Evolutionary conservation across 2,329 filamentous ascomycete genomes (phyloP).

Genomic region (Phialophora verrucosa): DNA sequence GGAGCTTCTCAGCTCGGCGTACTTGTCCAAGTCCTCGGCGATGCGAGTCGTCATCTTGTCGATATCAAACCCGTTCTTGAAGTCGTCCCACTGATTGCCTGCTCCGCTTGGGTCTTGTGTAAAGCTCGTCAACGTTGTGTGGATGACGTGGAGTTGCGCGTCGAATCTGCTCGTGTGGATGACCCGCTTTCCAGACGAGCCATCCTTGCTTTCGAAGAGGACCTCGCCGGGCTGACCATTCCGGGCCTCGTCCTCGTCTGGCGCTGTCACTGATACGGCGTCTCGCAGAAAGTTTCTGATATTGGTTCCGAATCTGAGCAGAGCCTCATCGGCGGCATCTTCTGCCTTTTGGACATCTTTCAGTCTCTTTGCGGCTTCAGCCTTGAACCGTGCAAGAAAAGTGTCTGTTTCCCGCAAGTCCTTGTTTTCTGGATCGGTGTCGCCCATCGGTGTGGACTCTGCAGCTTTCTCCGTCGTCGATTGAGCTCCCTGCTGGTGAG

Average conservation of each 20-base stretch:
- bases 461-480: conserved; percentile 41
- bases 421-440: conserved; percentile 42
- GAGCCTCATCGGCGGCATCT: conserved; percentile 92
- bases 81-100: conserved; percentile 67
- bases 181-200: conserved; percentile 81
- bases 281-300: conserved; percentile 88
- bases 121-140: conserved; percentile 82
- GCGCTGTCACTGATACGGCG: conserved; percentile 85
- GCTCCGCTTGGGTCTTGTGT: conserved; percentile 71
- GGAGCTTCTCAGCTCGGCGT: conserved; percentile 79
- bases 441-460: conserved; percentile 35
- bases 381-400: conserved; percentile 76
- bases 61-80: conserved; percentile 76
- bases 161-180: conserved; percentile 95
- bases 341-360: conserved; percentile 91
- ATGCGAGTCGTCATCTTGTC: conserved; percentile 86
- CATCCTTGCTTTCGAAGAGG: conserved; percentile 92
- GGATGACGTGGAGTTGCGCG: conserved; percentile 93
- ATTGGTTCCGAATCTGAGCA: conserved; percentile 88
- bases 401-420: conserved; percentile 58
- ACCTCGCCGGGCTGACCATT: conserved; percentile 61
- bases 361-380: conserved; percentile 79
- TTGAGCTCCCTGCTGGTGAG: conserved; percentile 40
- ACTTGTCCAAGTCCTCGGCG: conserved; percentile 79
- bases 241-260: conserved; percentile 51